These are phyloP conservation scores for Raddia guianensis DNA, from an alignment of 176 grass and related monocot genomes.

Conservation along the genomic window DNA sequence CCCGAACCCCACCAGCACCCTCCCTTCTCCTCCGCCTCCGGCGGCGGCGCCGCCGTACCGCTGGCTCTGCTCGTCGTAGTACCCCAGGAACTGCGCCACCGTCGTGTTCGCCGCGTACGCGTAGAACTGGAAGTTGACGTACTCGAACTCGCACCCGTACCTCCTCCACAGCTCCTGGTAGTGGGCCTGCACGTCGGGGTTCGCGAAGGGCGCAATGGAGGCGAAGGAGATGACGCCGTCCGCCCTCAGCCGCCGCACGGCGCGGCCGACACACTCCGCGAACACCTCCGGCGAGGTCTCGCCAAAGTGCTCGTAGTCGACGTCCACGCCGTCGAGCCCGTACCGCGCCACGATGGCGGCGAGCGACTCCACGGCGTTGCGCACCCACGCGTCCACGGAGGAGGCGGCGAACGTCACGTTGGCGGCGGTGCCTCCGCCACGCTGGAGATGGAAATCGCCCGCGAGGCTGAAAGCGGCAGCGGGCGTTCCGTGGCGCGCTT, in stretches of 20 bases:
- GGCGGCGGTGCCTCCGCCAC: neutral
- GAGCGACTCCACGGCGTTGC: constrained; percentile 29
- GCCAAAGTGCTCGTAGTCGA: constrained; percentile 65
- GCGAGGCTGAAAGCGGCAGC: constrained; percentile 53
- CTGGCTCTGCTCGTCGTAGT: constrained; percentile 45
- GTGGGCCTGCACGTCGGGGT: constrained; percentile 38
- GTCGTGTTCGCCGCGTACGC: constrained; percentile 48
- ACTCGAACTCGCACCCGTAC: constrained; percentile 45
- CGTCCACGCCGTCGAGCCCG: constrained; percentile 50
- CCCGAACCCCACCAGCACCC: constrained; percentile 39
- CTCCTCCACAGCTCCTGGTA: constrained; percentile 44
- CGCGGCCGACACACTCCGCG: constrained; percentile 52
- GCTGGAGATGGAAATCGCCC: constrained; percentile 26
- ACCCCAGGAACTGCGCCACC: constrained; percentile 41
- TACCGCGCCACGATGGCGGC: constrained; percentile 33
- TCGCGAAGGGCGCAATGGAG: constrained; percentile 56
- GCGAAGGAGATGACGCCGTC: constrained; percentile 45
- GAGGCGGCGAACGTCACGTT: constrained; percentile 32
- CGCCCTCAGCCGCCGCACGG: constrained; percentile 36
- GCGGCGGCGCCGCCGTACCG: constrained; percentile 25
- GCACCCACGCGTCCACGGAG: constrained; percentile 53
- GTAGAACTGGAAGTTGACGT: constrained; percentile 74
- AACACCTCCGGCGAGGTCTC: constrained; percentile 39
- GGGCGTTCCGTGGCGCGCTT: constrained; percentile 12
- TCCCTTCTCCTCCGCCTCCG: neutral